phyloP scores from a whole-genome alignment of 352 stramenopile species.

The Bremia lactucae region DNA sequence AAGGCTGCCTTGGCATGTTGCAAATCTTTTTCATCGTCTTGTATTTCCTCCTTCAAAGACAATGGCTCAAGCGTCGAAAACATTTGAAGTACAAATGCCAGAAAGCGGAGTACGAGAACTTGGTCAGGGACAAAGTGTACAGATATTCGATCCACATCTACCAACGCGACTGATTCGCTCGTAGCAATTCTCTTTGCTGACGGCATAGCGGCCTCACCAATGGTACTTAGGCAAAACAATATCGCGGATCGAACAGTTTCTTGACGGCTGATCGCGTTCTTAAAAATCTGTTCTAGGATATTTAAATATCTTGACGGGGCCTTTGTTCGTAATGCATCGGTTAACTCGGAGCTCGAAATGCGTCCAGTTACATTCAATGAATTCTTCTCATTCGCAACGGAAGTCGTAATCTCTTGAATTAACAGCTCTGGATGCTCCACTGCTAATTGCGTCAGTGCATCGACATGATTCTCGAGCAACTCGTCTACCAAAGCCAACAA shows the following conservation, averaged over 20 bases:
- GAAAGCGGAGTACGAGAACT: conserved; percentile 40
- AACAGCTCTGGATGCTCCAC: conserved; percentile 57
- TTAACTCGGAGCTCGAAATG: conserved; percentile 35
- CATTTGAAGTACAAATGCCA: conserved; percentile 53
- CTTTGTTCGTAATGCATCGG: conserved; percentile 30
- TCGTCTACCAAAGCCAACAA: conserved; percentile 29
- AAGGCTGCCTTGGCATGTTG: conserved; percentile 31
- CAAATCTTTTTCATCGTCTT: conserved; percentile 58
- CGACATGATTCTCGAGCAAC: conserved; percentile 31
- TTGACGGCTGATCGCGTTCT: conserved; percentile 32
- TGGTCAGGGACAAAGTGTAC: conserved; percentile 25
- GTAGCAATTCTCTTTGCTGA: conserved; percentile 29
- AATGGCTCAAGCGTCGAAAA: conserved; percentile 39
- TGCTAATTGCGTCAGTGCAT: conserved; percentile 42
- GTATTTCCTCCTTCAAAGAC: conserved; percentile 51
- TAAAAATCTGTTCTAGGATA: conserved; percentile 54
- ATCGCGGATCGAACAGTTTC: conserved; percentile 45
- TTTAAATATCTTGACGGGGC: conserved; percentile 32
- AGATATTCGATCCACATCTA: background rate
- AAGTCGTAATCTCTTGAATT: conserved; percentile 14
- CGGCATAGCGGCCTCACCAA: conserved; percentile 25
- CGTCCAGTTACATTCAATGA: background rate
- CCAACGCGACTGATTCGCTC: conserved; percentile 6
- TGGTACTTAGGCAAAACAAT: conserved; percentile 40
- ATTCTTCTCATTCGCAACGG: background rate